A percentile compares a stretch with the other conserved stretches of the same genome.
phyloP scores from a whole-genome alignment of 2,329 filamentous ascomycete species.

The Aspergillus viridinutans region DNA sequence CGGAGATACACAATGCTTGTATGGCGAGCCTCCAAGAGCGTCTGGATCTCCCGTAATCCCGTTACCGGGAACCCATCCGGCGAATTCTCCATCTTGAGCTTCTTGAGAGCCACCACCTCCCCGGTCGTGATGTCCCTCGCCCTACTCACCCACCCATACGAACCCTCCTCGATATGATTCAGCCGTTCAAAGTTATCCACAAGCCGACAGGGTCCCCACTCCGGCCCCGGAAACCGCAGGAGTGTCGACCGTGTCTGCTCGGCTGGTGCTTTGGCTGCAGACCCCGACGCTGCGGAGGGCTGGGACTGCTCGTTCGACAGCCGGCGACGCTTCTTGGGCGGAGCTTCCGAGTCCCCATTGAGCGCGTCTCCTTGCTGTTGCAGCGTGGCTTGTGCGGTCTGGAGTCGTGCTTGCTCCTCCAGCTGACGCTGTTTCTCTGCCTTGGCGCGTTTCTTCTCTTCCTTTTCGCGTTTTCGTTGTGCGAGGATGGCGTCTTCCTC shows the following conservation, averaged over 20 bases:
- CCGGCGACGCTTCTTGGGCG: constrained; percentile 58
- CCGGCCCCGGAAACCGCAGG: constrained; percentile 64
- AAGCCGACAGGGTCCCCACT: constrained; percentile 69
- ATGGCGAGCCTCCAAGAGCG: constrained; percentile 74
- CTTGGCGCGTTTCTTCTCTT: constrained; percentile 81
- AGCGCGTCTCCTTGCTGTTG: constrained; percentile 1
- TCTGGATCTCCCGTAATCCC: constrained; percentile 88
- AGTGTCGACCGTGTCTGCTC: constrained; percentile 51
- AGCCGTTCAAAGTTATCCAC: constrained; percentile 86
- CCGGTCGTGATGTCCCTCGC: constrained; percentile 71
- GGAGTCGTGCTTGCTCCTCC: constrained; percentile 44
- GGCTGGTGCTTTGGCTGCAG: constrained; percentile 19
- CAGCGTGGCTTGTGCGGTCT: constrained; percentile 5
- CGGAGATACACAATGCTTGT: constrained; percentile 75
- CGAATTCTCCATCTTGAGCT: constrained; percentile 78
- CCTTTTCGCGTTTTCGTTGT: constrained; percentile 73
- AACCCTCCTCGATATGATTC: constrained; percentile 96
- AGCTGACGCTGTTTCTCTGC: constrained; percentile 71
- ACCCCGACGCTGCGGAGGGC: constrained; percentile 14
- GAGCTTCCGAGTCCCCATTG: constrained; percentile 30
- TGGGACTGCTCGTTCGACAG: constrained; percentile 49
- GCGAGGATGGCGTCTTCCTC: constrained; percentile 67
- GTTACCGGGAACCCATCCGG: constrained; percentile 87
- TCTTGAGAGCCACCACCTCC: constrained; percentile 84
- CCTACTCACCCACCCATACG: constrained; percentile 89